Evolutionary conservation across 148 eudicot species (phyloP), one percentile per base, ranked within the genome.

Genomic region (Oxyria digyna): DNA sequence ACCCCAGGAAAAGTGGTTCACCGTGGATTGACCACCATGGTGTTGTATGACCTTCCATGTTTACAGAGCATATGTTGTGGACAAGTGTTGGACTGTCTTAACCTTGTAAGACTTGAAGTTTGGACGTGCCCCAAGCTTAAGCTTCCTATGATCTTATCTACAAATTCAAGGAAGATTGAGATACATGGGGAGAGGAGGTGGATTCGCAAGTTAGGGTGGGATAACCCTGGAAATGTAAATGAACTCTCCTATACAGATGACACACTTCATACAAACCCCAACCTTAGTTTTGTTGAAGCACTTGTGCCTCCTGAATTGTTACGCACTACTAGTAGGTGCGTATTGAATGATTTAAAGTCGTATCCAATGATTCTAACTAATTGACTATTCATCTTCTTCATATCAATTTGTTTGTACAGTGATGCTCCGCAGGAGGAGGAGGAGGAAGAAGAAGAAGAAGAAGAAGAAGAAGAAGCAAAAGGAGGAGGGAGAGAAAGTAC

Each of bases 21-120:
- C 59, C 64, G 67, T 1, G 67, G 29, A 48, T 33, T 78, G 18
- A 49, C 35, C 40, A 52, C 29, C 8, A 20, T 78, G 12, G 52
- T 72, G 12, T 48, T 78, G 0, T 62, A 27, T 29, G 70, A 78
- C 42, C 63, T 78, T 67, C 81, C 81, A 8, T 24, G 40, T 14
- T 18, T 74, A 55, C n/a, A 71, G 57, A 71, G 75, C 57, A 31
- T 78, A 67, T 78, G 75, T 42, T 31, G 62, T 8, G 78, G 70
- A 35, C 67, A 78, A 68, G 81, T 78, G 4, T 21, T 78, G 3
- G 74, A 74, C 35, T 78, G 75, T 24, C 81, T 75, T 8, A 31
- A 42, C 31, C 54, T 78, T 2, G 72, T 37, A 0, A 42, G 72
- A 10, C 37, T 74, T 24, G 73, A 78, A 13, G 81, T 74, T 62